Evolutionary conservation across 2,329 filamentous ascomycete species (phyloP).

Genomic region (Penicillium aurantiogriseum): DNA sequence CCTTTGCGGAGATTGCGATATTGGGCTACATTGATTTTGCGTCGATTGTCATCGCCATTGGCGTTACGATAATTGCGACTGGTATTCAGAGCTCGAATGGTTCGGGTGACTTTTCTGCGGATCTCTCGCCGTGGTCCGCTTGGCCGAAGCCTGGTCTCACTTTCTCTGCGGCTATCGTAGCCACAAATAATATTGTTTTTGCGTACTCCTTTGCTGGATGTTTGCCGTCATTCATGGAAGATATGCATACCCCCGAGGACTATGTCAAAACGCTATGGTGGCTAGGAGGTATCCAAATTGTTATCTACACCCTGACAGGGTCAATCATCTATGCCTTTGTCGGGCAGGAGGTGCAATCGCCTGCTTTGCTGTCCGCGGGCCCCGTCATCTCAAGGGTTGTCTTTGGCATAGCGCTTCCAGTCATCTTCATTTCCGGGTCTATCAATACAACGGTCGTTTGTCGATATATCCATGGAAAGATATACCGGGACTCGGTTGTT

Average conservation of each 20-base stretch:
- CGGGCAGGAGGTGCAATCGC: slow-evolving; percentile 8
- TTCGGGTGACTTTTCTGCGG: slow-evolving; percentile 17
- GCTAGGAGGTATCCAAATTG: slow-evolving; percentile 7
- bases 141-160: slow-evolving; percentile 8
- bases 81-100: slow-evolving; percentile 23
- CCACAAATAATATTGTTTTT: slow-evolving; percentile 8
- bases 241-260: slow-evolving; percentile 8
- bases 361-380: slow-evolving; percentile 5
- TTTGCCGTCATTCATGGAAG: slow-evolving; percentile 6
- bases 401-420: slow-evolving; percentile 7
- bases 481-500: slow-evolving; percentile 11
- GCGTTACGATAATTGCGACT: slow-evolving; percentile 32
- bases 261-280: slow-evolving; percentile 9
- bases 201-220: slow-evolving; percentile 7
- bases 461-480: slow-evolving; percentile 18
- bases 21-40: slow-evolving; percentile 35
- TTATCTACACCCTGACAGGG: slow-evolving; percentile 6
- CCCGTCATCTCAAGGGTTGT: slow-evolving; percentile 7
- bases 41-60: slow-evolving; percentile 32
- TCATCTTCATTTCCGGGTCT: slow-evolving; percentile 17
- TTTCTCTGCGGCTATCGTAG: slow-evolving; percentile 6
- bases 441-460: slow-evolving; percentile 18
- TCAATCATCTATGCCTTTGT: slow-evolving; percentile 10
- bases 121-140: slow-evolving; percentile 9
- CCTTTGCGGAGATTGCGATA: slow-evolving; percentile 34